Percentiles rank a stretch among this genome's conserved stretches.
Conservation (phyloP, 2,329 filamentous ascomycete species). For the Cladosporium sp. region DNA sequence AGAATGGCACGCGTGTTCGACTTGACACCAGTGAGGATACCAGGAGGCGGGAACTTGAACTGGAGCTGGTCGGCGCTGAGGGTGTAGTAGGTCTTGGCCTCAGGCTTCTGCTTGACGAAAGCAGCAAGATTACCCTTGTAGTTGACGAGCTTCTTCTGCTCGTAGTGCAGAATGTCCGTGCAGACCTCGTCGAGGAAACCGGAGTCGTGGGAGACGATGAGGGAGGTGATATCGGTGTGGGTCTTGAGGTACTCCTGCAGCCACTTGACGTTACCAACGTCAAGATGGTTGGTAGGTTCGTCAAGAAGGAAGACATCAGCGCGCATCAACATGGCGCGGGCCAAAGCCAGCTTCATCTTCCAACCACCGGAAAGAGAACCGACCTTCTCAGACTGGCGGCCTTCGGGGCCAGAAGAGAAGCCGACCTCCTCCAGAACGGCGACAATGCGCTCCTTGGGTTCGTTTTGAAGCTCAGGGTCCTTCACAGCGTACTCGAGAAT, state of each 20-base stretch:
- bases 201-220: constrained; percentile 98
- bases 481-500: constrained; percentile 90
- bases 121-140: constrained; percentile 76
- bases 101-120: constrained; percentile 84
- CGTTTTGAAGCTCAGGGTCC: constrained; percentile 75
- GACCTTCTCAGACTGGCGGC: constrained; percentile 81
- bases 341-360: constrained; percentile 99
- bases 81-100: constrained; percentile 97
- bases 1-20: constrained; percentile 90
- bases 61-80: constrained; percentile 80
- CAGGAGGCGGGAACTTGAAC: constrained; percentile 97
- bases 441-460: constrained; percentile 74
- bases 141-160: constrained; percentile 87
- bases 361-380: constrained; percentile 95
- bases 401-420: constrained; percentile 83
- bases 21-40: constrained; percentile 91
- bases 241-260: constrained; percentile 88
- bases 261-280: constrained; percentile 95
- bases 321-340: constrained; percentile 90
- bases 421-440: constrained; percentile 84
- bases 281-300: constrained; percentile 98
- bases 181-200: constrained; percentile 95
- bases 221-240: constrained; percentile 92
- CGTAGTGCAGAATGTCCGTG: constrained; percentile 98
- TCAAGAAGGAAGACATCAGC: constrained; percentile 95